Evolutionary conservation across 805 yeast species (phyloP).

Genomic region (Nakazawaea sp.): DNA sequence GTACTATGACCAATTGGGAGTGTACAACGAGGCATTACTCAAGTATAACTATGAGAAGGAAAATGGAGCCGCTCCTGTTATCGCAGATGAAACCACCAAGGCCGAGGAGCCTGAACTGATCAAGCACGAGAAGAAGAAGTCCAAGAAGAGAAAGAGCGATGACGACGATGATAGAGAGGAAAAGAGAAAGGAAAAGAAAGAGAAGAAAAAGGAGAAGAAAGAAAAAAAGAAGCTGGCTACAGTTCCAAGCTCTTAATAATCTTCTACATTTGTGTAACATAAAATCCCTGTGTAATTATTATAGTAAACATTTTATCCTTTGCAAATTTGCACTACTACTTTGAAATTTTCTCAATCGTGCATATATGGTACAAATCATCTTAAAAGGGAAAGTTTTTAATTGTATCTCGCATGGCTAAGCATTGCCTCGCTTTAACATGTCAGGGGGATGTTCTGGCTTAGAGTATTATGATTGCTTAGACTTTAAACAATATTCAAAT

Average conservation of each 20-base stretch:
- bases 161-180: conserved; percentile 30
- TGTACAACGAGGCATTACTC: conserved; percentile 23
- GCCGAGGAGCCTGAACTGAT: background rate
- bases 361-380: no score
- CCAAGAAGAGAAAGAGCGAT: conserved; percentile 31
- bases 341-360: no score
- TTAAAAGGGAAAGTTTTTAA: no score
- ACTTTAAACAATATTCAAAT: no score
- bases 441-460: no score
- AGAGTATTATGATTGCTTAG: no score
- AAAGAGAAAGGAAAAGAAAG: conserved; percentile 47
- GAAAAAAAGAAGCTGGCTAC: no score
- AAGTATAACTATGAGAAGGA: conserved; percentile 23
- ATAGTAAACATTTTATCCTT: no score
- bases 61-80: conserved; percentile 13
- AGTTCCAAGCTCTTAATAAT: no score
- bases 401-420: no score
- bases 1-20: conserved; percentile 38
- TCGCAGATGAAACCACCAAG: conserved; percentile 20
- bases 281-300: background rate
- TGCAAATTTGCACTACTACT: no score
- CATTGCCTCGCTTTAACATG: no score
- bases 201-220: conserved; percentile 15
- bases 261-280: background rate
- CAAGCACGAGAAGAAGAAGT: conserved; percentile 18